Evolutionary conservation across 2,329 filamentous ascomycete species (phyloP), one percentile per base, ranked within the genome.

Genomic region (Apiospora marii): DNA sequence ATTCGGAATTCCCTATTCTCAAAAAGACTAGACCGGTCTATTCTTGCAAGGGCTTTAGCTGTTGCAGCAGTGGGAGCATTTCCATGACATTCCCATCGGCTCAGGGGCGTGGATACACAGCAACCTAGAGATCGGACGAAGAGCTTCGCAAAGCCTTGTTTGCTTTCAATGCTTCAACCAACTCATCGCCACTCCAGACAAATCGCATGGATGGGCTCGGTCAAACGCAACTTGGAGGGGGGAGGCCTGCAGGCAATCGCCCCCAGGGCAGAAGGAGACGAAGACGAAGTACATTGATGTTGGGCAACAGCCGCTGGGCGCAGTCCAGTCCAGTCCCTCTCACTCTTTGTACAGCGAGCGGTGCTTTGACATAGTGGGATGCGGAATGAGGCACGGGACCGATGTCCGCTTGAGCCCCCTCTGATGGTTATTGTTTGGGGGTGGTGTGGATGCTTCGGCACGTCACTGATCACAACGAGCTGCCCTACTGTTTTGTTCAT

Each of bases 131-230:
- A 64, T 64, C 58, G 58, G 58, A 64, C 22, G 58, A 64, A 64
- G 58, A 64, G 58, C 58, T 64, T 64, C 58, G 34, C 58, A 37
- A 41, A 64, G 58, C 58, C 58, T 64, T 64, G 58, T 64, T 64
- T 64, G 58, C 58, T 64, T 64, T 37, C 53, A 61, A 61, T 61
- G 53, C 53, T 22, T 37, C 19, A 37, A 37, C 19, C n/a, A 34
- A 12, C 13, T 41, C n/a, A 37, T 64, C 30, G 58, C 58, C 34
- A 41, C 58, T 14, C 5, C 22, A 64, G 58, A 41, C 58, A n/a
- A 30, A 12, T 58, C 58, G 58, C 58, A 64, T 64, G 19, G 41
- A 64, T 5, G 34, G 4, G 30, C 4, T n/a, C 34, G 30, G 22
- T 41, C n/a, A 41, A 64, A 24, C 34, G 34, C 16, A 41, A 19